Evolutionary conservation across 2,329 filamentous ascomycete species (phyloP), one percentile per base, ranked within the genome.

Genomic region (Colletotrichum cuscutae): DNA sequence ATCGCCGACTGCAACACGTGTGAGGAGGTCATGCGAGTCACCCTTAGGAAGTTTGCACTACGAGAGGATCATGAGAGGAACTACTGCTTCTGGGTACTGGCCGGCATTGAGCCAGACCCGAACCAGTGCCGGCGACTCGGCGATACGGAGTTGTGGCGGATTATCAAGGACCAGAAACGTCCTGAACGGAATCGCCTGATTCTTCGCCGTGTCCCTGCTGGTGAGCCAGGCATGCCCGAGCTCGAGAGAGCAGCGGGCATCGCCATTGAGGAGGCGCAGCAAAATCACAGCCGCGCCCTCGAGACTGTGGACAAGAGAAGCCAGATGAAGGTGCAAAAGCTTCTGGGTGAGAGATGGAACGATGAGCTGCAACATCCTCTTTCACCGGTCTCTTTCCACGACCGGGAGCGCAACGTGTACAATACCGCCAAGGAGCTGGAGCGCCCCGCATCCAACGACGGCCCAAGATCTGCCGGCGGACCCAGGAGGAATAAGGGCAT

Each of bases 21-120:
- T 73, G 97, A 98, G 78, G 95, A 98, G 76, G 94, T 98, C 65
- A 96, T 98, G 86, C 89, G 95, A 58, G 93, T 94, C 73, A 97
- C 97, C 0, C 84, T 98, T 57, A 91, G 93, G 76, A 98, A 98
- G 81, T 94, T 98, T 75, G 91, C 92, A 53, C 88, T 98, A 35
- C 94, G 95, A 26, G 95, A 98, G 79, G 94, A 96, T 75, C 95
- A 98, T 78, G 94, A 97, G 80, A 91, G 95, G 78, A 98, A 97
- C 79, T 98, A 98, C 84, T 98, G 95, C 85, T 98, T 99, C 84
- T 98, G 97, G 87, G 93, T 98, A 1, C 87, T 98, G 71, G 92
- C 94, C 76, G 96, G 95, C 63, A 86, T 95, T 52, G 95, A 98
- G 60, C 92, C 95, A 1, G 93, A 97, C 76, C 93, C 95, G 35